Evolutionary conservation across 2,329 filamentous ascomycete species (phyloP), one percentile per base, ranked within the genome.

Genomic region (Pseudogymnoascus sp.): DNA sequence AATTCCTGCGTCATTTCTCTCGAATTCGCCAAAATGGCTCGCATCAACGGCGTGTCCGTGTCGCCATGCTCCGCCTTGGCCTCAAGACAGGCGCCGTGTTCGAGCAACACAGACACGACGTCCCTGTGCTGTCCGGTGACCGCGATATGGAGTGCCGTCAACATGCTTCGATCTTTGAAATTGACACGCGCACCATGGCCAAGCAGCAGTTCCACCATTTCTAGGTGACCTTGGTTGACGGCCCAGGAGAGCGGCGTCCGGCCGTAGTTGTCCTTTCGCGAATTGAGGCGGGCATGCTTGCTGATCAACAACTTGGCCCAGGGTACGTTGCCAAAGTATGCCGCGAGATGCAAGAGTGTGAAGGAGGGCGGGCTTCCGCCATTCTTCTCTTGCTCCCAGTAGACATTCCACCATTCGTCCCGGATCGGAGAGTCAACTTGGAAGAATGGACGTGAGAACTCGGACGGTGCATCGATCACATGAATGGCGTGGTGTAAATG

Each of bases 371-470:
- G 64, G 56, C 35, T 64, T 62, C 69, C 68, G 31, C 68, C 68
- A 63, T 70, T 65, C 59, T 69, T 64, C 62, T 70, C 68, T 62
- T 65, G 65, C 46, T 70, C 65, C 67, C 67, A 70, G 60, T 70
- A 69, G 63, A 68, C 61, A 64, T 63, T 68, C 69, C 67, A 70
- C 69, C 69, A 70, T 61, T 68, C 60, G 11, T 67, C 67, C 59
- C 69, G 67, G 29, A 68, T 64, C 17, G 61, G 62, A 64, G 68
- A 70, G 15, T 68, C 60, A n/a, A 29, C 65, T 64, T 42, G 21
- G 59, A 70, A 70, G 66, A 70, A 70, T 31, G 59, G 68, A 64
- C 67, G 62, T 64, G 50, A 70, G 56, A 69, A 71, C 40, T 70
- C 69, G 23, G 64, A 64, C 42, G 29, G 59, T 23, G 46, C 64